Conservation (phyloP, 257 asterid genomes). For the Orobanche coerulescens region DNA sequence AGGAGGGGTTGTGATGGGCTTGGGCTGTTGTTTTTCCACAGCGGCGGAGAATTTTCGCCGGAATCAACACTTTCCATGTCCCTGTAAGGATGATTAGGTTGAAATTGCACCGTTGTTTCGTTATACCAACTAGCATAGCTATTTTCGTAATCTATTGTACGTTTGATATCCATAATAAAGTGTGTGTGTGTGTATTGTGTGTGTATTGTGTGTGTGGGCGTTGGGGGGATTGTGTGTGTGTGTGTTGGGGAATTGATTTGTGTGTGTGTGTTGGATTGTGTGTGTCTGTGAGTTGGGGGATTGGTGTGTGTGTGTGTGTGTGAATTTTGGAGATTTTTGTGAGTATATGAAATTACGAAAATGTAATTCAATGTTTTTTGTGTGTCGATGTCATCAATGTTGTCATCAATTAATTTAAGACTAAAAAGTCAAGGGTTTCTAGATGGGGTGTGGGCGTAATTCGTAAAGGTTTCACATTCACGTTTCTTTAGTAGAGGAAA, state of each 20-base stretch:
- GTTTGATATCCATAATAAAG: slow-evolving; percentile 3
- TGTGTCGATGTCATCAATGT: too few species aligned
- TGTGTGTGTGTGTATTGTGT: too few species aligned
- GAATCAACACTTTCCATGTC: slow-evolving; percentile 28
- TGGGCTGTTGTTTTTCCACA: slow-evolving; percentile 36
- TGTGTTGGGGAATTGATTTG: not conserved
- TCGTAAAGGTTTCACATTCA: not conserved
- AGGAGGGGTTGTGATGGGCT: slow-evolving; percentile 27
- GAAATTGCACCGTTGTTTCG: slow-evolving; percentile 22
- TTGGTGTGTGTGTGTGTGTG: too few species aligned
- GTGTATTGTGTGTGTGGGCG: not conserved
- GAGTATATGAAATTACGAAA: too few species aligned
- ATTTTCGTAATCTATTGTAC: slow-evolving; percentile 7
- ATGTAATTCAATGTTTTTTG: too few species aligned
- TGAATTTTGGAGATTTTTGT: too few species aligned
- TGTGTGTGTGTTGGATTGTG: too few species aligned
- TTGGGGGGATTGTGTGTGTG: slow-evolving; percentile 3
- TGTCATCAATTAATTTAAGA: too few species aligned
- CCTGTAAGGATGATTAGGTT: slow-evolving; percentile 20
- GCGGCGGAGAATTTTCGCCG: slow-evolving; percentile 46
- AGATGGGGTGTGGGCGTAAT: slow-evolving; percentile 32
- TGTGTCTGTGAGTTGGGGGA: too few species aligned
- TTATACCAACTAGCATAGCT: slow-evolving; percentile 1
- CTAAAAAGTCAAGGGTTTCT: slow-evolving; percentile 45
- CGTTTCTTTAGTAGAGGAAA: not conserved